Base-by-base conservation (phyloP, 768 basidiomycete species). In the Trametes gibbosa region DNA sequence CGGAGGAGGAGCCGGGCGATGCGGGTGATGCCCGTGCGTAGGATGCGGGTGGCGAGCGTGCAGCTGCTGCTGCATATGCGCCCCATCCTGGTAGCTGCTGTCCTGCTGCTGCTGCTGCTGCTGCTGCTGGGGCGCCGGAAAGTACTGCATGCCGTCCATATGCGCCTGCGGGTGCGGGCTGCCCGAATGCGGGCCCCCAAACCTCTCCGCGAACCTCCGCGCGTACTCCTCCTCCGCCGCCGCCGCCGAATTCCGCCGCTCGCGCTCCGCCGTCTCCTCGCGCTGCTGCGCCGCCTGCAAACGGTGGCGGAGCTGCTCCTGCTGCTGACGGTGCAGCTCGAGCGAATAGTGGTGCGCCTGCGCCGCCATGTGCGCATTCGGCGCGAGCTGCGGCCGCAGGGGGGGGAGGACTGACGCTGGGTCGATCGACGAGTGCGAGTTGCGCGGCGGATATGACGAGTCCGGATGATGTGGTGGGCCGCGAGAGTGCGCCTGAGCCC, bases 361-460 rank as follows among this genome's bases (percentile, higher is more conserved):
- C 21, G 63, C 59, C 41, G 51, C 56, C 64, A 63, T 63, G 54
- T 60, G 62, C 57, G 58, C 39, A 48, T 62, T 34, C 43, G 49
- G 61, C 62, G 47, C 52, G 17, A 27, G 57, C 54, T 60, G 56
- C 49, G 37, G 49, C 51, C 51, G 68, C 27, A 60, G 71, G 62
- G 69, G 25, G 72, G 67, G 71, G 62, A 68, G 25, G 72, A 66
- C 8, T 45, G 73, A 69, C 61, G 73, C 61, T 63, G 55, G 48
- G 64, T 63, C 74, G 71, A 75, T 84, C 82, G 77, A 77, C 75
- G 79, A 83, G 76, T 63, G 69, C 72, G 70, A 73, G 72, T 58
- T 70, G 71, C 32, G 65, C 47, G 48, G 68, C 67, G 58, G 63
- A 56, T 53, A 69, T 65, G 65, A 69, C 67, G 72, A 73, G 69